These are phyloP conservation scores for Nakataea oryzae DNA, from an alignment of 2,329 filamentous ascomycete species.

Conservation along the genomic window DNA sequence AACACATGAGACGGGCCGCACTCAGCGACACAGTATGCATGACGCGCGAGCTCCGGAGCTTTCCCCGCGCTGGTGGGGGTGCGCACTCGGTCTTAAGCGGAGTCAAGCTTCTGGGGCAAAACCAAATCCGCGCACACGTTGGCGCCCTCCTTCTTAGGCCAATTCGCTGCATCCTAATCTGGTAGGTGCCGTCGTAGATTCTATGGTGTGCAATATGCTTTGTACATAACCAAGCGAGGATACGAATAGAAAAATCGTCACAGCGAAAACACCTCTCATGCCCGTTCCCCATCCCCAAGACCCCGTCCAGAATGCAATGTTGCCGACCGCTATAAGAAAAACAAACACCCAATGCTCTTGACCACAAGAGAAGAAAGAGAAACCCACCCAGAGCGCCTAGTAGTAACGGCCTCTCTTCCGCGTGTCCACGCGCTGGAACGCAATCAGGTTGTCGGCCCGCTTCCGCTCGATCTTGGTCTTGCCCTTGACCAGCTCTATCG, in stretches of 20 bases:
- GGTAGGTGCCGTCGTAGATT: neutral
- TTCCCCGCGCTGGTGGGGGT: neutral
- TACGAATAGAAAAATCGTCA: neutral
- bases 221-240: neutral
- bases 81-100: too few relatives aligned
- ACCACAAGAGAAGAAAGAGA: neutral
- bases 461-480: slow-evolving; percentile 33
- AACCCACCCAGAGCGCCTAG: neutral
- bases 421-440: neutral
- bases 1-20: neutral
- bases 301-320: neutral
- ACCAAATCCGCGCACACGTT: too few relatives aligned
- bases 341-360: neutral
- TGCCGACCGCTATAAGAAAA: neutral
- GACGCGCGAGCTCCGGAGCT: neutral
- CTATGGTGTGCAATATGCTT: neutral
- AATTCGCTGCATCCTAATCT: neutral
- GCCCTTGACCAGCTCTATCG: slow-evolving; percentile 63
- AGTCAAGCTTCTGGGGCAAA: too few relatives aligned
- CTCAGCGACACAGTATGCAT: neutral
- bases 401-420: neutral
- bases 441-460: neutral
- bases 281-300: neutral
- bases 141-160: too few relatives aligned
- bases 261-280: neutral